A percentile compares a stretch with the other conserved stretches of the same genome.
These are phyloP conservation scores for Priceomyces carsonii DNA, from an alignment of 805 yeast genomes.

Conservation along the genomic window DNA sequence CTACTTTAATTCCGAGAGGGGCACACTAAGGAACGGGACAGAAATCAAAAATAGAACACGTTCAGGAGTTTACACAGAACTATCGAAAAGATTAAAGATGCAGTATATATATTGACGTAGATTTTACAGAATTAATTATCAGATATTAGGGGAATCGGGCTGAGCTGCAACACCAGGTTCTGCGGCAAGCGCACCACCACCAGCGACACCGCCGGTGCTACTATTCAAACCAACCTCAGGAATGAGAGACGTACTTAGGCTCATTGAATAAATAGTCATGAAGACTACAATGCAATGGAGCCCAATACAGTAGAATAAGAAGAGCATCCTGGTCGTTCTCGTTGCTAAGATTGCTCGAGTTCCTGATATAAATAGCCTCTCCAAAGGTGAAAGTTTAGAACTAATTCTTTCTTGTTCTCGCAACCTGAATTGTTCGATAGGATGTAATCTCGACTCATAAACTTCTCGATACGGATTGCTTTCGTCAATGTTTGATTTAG, in stretches of 20 bases:
- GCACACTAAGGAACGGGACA: too few relatives aligned
- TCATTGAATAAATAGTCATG: constrained; percentile 56
- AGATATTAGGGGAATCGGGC: too few relatives aligned
- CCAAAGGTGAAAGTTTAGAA: constrained; percentile 72
- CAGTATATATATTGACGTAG: too few relatives aligned
- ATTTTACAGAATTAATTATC: too few relatives aligned
- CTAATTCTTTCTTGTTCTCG: constrained; percentile 75
- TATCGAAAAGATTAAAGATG: too few relatives aligned
- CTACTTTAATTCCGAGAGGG: too few relatives aligned
- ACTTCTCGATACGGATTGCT: constrained; percentile 54
- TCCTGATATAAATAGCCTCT: constrained; percentile 70
- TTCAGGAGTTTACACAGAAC: too few relatives aligned
- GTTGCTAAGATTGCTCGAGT: constrained; percentile 78
- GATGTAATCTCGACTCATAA: constrained; percentile 79
- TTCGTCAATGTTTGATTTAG: constrained; percentile 50
- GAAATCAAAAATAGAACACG: too few relatives aligned
- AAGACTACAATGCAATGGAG: constrained; percentile 74
- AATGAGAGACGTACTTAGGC: constrained; percentile 43
- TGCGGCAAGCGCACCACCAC: constrained; percentile 15
- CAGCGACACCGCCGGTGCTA: constrained; percentile 43
- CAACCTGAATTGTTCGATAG: constrained; percentile 78
- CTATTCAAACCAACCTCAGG: constrained; percentile 46
- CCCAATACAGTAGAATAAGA: constrained; percentile 70
- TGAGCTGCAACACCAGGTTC: too few relatives aligned
- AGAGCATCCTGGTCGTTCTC: constrained; percentile 67